Base-by-base conservation (phyloP, 345 rosid species). In the Hevea brasiliensis region DNA sequence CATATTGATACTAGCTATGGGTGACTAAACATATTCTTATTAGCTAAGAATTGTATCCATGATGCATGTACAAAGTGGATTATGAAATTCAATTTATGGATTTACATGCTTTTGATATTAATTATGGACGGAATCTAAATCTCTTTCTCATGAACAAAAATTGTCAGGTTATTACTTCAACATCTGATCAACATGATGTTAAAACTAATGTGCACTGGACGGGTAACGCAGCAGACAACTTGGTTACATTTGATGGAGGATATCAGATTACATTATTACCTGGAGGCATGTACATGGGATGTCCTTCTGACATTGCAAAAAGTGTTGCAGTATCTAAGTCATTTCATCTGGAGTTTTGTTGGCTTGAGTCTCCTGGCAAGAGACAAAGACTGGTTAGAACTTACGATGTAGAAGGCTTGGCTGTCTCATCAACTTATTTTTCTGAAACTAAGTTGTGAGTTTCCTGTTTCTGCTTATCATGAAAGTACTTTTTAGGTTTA, bases 241-340 rank as follows among this genome's bases (percentile, higher is more conserved):
- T 87, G 86, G 82, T 89, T 21, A 84, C 82, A 29, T 92, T 89
- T 26, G 89, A 84, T 12, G 89, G 86, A 67, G 97, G 90, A n/a
- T 94, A 90, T 68, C 93, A 89, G 73, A 76, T 86, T 44, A 84
- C 87, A 1, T 50, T 90, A 65, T 78, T 94, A 77, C 97, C 97
- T 0, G 97, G 97, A 62, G 97, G 97, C 57, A 89, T 92, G 92
- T 90, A 90, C 81, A 84, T 89, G 89, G 98, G 98, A 73, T 94
- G 82, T 70, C 97, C 97, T 0, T 81, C 87, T 41, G 85, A 90
- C 53, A 77, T 92, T 26, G 84, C 91, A 0, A 92, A 85, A 82
- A 76, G 85, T 63, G 87, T 92, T 26, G 88, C 89, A 20, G 93
- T 89, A 65, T 81, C 87, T 6, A 88, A 79, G 82, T 85, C 97